A percentile compares a stretch with the other conserved stretches of the same genome.
These are phyloP conservation scores for Porcisia hertigi DNA, from an alignment of 208 protist genomes.

Conservation along the genomic window DNA sequence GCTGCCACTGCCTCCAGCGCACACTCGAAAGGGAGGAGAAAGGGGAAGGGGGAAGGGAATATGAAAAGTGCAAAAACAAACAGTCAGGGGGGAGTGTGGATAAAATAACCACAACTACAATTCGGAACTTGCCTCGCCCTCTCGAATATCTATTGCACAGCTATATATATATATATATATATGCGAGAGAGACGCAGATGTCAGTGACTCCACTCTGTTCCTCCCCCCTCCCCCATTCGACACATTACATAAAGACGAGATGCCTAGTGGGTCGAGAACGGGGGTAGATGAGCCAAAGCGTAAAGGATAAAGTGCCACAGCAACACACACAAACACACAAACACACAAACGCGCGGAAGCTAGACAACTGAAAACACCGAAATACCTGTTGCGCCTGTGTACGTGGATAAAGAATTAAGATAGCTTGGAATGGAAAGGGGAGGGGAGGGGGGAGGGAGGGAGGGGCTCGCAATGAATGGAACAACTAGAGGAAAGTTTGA, in stretches of 20 bases:
- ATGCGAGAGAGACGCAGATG: neutral
- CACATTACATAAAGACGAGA: neutral
- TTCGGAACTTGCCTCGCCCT: neutral
- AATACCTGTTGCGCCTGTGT: neutral
- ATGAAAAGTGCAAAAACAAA: neutral
- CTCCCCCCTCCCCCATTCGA: neutral
- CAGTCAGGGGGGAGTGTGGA: neutral
- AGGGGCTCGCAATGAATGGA: neutral
- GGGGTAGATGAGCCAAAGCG: neutral
- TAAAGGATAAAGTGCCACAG: too few relatives aligned
- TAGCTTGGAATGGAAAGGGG: neutral
- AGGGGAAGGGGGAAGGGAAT: neutral
- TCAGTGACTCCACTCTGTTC: neutral
- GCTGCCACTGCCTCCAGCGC: too few relatives aligned
- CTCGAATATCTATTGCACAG: neutral
- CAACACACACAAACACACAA: neutral
- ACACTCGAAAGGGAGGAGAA: neutral
- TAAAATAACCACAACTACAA: neutral
- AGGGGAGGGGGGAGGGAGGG: neutral
- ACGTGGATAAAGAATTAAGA: neutral
- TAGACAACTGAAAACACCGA: neutral
- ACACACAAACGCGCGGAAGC: neutral
- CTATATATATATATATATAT: too few relatives aligned
- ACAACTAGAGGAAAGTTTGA: neutral
- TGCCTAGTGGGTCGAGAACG: too few relatives aligned